Conservation (phyloP, 202 grass and related monocot genomes). For the Tripidium arundinaceum region DNA sequence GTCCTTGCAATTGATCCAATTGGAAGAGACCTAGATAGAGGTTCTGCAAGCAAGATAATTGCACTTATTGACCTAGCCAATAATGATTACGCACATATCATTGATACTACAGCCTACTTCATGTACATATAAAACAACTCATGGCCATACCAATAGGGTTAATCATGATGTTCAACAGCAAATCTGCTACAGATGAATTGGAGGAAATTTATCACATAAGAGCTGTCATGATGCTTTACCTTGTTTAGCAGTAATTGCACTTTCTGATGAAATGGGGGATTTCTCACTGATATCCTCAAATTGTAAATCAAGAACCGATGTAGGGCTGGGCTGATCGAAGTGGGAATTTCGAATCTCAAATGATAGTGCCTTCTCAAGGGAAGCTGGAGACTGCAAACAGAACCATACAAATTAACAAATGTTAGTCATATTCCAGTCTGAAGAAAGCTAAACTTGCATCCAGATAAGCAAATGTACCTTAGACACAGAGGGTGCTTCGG, state of each 20-base stretch:
- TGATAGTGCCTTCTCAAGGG: constrained; percentile 45
- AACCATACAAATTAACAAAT: constrained; percentile 34
- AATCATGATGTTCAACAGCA: constrained; percentile 22
- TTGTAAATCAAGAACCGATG: constrained; percentile 59
- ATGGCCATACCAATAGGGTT: constrained; percentile 5
- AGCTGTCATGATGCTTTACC: constrained; percentile 32
- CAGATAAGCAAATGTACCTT: constrained; percentile 36
- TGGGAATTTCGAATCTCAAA: constrained; percentile 46
- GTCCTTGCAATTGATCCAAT: constrained; percentile 76
- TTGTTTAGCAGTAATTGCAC: constrained; percentile 42
- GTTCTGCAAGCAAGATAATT: constrained; percentile 53
- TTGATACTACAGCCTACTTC: constrained; percentile 18
- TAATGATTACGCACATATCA: constrained; percentile 20
- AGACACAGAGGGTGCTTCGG: constrained; percentile 27
- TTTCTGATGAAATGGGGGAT: constrained; percentile 45
- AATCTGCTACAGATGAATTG: not conserved
- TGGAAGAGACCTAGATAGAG: constrained; percentile 70
- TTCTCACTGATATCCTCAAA: constrained; percentile 53
- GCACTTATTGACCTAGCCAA: constrained; percentile 15
- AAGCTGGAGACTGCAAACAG: constrained; percentile 42
- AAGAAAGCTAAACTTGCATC: constrained; percentile 22
- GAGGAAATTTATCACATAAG: not conserved
- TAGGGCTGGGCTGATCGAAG: constrained; percentile 69
- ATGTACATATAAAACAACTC: not conserved
- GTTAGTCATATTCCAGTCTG: not conserved